phyloP scores from a whole-genome alignment of 2,329 filamentous ascomycete species.

The Dothistroma pini region DNA sequence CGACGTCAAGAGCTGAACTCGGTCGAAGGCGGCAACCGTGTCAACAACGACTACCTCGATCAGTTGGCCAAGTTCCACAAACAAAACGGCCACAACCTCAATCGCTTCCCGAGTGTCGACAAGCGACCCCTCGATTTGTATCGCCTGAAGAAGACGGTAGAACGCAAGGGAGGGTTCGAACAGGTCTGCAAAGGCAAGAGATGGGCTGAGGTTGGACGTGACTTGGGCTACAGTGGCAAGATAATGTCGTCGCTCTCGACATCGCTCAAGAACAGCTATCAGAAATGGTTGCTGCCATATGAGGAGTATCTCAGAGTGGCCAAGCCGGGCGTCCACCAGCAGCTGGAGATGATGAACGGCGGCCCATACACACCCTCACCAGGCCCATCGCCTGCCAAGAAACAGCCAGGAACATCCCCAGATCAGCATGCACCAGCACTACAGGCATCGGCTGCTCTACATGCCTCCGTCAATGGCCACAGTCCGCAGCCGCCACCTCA shows the following conservation, averaged over 20 bases:
- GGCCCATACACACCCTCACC: constrained; percentile 82
- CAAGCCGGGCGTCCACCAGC: constrained; percentile 94
- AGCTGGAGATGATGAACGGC: constrained; percentile 88
- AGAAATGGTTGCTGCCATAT: constrained; percentile 94
- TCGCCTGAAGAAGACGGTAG: constrained; percentile 93
- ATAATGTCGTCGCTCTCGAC: constrained; percentile 99
- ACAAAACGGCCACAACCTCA: constrained; percentile 89
- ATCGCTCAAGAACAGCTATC: constrained; percentile 96
- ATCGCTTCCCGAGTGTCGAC: constrained; percentile 92
- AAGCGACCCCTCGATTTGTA: constrained; percentile 96
- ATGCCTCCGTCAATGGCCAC: constrained; percentile 50
- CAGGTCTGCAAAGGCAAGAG: constrained; percentile 97
- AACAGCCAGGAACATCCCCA: constrained; percentile 47
- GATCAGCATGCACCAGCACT: constrained; percentile 63
- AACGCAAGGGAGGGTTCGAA: constrained; percentile 90
- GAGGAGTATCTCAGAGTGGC: constrained; percentile 89
- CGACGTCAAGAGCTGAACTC: constrained; percentile 96
- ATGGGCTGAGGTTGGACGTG: constrained; percentile 97
- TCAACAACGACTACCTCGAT: constrained; percentile 93
- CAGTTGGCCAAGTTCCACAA: constrained; percentile 95
- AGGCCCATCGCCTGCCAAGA: constrained; percentile 67
- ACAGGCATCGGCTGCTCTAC: constrained; percentile 54
- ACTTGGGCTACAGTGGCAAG: constrained; percentile 96
- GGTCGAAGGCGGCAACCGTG: constrained; percentile 94
- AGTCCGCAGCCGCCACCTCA: constrained; percentile 21